Percentiles rank a stretch among this genome's conserved stretches.
These are phyloP conservation scores for Tremellales sp. DNA, from an alignment of 1,284 basidiomycete species.

Conservation along the genomic window DNA sequence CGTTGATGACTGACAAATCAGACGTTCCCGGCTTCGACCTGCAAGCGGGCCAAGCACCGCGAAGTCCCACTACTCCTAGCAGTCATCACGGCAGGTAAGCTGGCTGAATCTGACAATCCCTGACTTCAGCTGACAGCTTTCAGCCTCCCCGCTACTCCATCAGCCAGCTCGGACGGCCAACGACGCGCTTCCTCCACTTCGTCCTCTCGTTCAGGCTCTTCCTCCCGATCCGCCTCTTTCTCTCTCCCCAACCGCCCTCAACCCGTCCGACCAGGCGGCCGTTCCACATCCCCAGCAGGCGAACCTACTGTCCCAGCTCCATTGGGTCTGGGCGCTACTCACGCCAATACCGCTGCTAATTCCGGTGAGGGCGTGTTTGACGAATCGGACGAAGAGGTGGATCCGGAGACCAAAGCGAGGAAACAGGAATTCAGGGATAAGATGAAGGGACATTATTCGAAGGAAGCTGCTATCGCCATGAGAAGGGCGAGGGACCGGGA, in stretches of 20 bases:
- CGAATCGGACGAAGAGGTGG: constrained; percentile 76
- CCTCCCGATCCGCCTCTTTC: constrained; percentile 74
- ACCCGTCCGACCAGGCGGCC: constrained; percentile 37
- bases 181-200: constrained; percentile 58
- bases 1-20: constrained; percentile 30
- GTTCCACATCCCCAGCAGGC: constrained; percentile 53
- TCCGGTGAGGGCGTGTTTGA: constrained; percentile 37
- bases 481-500: constrained; percentile 53
- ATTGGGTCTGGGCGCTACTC: constrained; percentile 33
- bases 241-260: constrained; percentile 50
- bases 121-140: background rate
- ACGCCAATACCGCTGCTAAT: constrained; percentile 43
- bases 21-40: constrained; percentile 55
- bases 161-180: background rate
- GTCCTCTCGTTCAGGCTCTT: constrained; percentile 67
- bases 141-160: constrained; percentile 12
- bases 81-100: constrained; percentile 19
- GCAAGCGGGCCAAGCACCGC: constrained; percentile 9
- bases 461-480: constrained; percentile 82
- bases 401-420: constrained; percentile 80
- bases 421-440: constrained; percentile 78
- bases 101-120: background rate
- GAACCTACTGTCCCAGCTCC: constrained; percentile 54
- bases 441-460: constrained; percentile 79
- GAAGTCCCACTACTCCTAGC: constrained; percentile 14